Conservation (phyloP, 1,284 basidiomycete genomes). For the Boletus mariae region DNA sequence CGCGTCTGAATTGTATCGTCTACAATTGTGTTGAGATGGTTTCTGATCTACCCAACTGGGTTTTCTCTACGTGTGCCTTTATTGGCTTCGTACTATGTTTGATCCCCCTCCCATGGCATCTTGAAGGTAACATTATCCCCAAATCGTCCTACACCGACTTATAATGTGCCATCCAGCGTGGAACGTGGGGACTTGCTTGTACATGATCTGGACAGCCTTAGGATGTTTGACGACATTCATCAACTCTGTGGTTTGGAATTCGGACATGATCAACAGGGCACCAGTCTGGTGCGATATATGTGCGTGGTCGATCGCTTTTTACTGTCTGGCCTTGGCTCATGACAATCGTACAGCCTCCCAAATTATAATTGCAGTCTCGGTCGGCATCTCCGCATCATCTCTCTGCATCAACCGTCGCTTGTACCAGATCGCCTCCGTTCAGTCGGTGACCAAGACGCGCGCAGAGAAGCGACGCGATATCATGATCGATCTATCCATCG, state of each 20-base stretch:
- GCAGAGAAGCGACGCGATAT: slow-evolving; percentile 36
- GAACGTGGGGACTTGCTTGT: slow-evolving; percentile 55
- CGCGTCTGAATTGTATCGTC: slow-evolving; percentile 9
- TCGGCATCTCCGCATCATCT: slow-evolving; percentile 52
- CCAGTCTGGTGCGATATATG: slow-evolving; percentile 58
- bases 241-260: slow-evolving; percentile 57
- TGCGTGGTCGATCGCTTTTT: background rate
- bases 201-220: slow-evolving; percentile 56
- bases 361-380: slow-evolving; percentile 35
- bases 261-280: slow-evolving; percentile 41
- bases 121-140: slow-evolving; percentile 32
- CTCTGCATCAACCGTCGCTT: slow-evolving; percentile 47
- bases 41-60: slow-evolving; percentile 23
- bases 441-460: slow-evolving; percentile 28
- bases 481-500: slow-evolving; percentile 44
- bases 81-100: slow-evolving; percentile 36
- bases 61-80: slow-evolving; percentile 36
- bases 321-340: slow-evolving; percentile 4
- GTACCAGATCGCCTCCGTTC: slow-evolving; percentile 44
- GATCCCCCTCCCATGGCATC: slow-evolving; percentile 45
- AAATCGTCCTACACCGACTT: background rate
- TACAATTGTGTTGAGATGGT: slow-evolving; percentile 27
- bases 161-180: slow-evolving; percentile 34
- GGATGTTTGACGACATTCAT: slow-evolving; percentile 47
- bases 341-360: slow-evolving; percentile 34